phyloP scores from a whole-genome alignment of 805 yeast genomes.

The Candida nitratophila region DNA sequence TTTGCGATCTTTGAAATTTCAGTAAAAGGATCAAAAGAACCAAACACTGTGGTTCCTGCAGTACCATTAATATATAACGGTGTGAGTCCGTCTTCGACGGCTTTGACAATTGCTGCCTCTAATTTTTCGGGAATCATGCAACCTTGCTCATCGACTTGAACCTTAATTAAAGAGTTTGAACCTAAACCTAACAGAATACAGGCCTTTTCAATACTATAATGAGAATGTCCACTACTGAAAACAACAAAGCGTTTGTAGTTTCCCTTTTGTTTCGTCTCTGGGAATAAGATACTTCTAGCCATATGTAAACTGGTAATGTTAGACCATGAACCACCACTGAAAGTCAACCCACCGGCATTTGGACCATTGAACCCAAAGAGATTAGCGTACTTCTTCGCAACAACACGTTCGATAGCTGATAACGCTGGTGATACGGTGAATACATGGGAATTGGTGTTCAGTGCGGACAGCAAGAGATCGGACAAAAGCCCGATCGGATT shows the following conservation, averaged over 20 bases:
- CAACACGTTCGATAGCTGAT: constrained; percentile 64
- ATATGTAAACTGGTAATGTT: constrained; percentile 72
- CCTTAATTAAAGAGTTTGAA: constrained; percentile 51
- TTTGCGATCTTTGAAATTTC: constrained; percentile 49
- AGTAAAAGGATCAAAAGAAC: constrained; percentile 67
- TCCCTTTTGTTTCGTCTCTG: constrained; percentile 63
- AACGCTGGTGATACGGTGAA: constrained; percentile 79
- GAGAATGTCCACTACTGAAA: constrained; percentile 65
- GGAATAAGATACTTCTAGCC: constrained; percentile 60
- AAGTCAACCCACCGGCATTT: constrained; percentile 74
- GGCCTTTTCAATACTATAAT: constrained; percentile 75
- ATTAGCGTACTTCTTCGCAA: constrained; percentile 60
- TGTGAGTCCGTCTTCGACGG: constrained; percentile 47
- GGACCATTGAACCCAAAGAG: constrained; percentile 50
- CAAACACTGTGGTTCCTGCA: constrained; percentile 86
- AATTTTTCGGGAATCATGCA: constrained; percentile 45
- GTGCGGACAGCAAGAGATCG: constrained; percentile 57
- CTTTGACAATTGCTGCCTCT: constrained; percentile 33
- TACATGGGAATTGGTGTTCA: constrained; percentile 83
- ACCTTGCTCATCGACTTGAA: constrained; percentile 51
- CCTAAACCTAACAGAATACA: constrained; percentile 76
- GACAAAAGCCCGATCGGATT: constrained; percentile 78
- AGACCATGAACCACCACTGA: constrained; percentile 85
- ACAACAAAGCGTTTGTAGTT: constrained; percentile 57
- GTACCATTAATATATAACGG: constrained; percentile 78